A percentile compares a stretch with the other conserved stretches of the same genome.
phyloP scores from a whole-genome alignment of 1,139 yeast genomes.

The Pichiaceae sp. region DNA sequence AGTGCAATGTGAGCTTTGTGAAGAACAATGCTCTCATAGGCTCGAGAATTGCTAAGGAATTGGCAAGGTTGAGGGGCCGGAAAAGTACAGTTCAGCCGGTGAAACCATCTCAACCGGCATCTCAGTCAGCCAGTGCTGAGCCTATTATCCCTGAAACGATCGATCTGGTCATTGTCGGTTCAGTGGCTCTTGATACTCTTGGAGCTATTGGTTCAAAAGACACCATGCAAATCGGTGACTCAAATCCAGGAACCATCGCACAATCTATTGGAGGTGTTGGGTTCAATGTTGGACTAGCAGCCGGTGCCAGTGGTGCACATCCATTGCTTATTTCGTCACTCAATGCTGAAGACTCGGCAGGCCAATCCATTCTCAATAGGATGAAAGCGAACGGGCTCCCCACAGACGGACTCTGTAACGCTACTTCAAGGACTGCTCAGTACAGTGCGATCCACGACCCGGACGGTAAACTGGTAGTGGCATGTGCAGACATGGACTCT shows the following conservation, averaged over 20 bases:
- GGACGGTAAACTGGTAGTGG: conserved; percentile 59
- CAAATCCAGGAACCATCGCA: conserved; percentile 58
- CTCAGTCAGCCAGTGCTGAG: no score
- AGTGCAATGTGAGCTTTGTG: conserved; percentile 68
- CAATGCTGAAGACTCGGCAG: conserved; percentile 53
- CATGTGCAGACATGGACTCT: conserved; percentile 80
- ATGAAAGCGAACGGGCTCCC: conserved; percentile 15
- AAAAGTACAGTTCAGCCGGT: no score
- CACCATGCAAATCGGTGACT: conserved; percentile 40
- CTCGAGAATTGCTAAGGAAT: conserved; percentile 52
- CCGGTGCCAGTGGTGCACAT: conserved; percentile 10
- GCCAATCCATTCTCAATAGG: conserved; percentile 30
- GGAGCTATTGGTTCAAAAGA: conserved; percentile 29
- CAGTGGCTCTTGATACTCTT: conserved; percentile 69
- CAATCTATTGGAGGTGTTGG: conserved; percentile 78
- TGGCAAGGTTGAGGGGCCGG: conserved; percentile 36
- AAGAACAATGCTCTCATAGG: conserved; percentile 68
- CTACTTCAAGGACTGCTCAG: conserved; percentile 46
- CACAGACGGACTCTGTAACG: conserved; percentile 13
- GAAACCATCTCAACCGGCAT: no score
- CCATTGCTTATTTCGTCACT: conserved; percentile 45
- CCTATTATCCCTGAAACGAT: no score
- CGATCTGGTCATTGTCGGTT: conserved; percentile 50
- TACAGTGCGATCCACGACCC: conserved; percentile 61
- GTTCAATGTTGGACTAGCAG: conserved; percentile 61